A percentile compares a stretch with the other conserved stretches of the same genome.
Conservation (phyloP, 495 filamentous ascomycete species). For the Baudoinia panamericana region DNA sequence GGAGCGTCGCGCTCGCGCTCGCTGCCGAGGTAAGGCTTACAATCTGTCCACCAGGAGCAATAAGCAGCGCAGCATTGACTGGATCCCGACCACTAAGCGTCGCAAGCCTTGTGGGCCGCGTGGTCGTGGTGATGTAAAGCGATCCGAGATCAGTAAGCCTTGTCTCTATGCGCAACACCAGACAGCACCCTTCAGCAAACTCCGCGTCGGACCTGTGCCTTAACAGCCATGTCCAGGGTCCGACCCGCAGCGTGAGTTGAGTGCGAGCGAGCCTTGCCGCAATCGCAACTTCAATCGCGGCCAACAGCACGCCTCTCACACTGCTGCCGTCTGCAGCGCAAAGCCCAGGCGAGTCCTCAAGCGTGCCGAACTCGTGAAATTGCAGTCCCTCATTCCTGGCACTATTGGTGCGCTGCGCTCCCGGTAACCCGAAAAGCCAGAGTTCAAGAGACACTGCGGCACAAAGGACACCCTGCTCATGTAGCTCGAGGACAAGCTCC, state of each 20-base stretch:
- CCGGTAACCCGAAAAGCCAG: conserved; percentile 1
- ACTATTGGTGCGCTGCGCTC: not conserved
- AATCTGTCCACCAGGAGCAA: too few species aligned
- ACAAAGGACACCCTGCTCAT: conserved; percentile 6
- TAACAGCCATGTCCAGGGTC: conserved; percentile 7
- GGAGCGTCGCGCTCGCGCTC: not conserved
- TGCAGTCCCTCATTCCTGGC: not conserved
- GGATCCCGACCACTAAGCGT: too few species aligned
- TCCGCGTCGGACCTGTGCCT: too few species aligned
- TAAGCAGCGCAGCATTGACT: too few species aligned
- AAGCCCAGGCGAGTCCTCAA: not conserved
- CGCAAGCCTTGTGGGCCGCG: not conserved
- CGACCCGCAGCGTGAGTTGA: not conserved
- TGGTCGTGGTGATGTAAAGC: conserved; percentile 1
- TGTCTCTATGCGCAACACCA: not conserved
- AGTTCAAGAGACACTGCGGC: not conserved
- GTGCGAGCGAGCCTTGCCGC: not conserved
- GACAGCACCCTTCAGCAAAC: not conserved
- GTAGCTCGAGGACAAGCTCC: not conserved
- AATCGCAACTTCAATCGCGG: conserved; percentile 9
- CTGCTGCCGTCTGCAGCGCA: not conserved
- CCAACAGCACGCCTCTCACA: conserved; percentile 6
- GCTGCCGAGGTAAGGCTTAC: too few species aligned
- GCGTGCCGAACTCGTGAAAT: not conserved
- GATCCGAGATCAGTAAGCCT: not conserved